Evolutionary conservation across 192 early-diverging fungal species (phyloP), one percentile per base, ranked within the genome.

Genomic region (Umbelopsis sp.): DNA sequence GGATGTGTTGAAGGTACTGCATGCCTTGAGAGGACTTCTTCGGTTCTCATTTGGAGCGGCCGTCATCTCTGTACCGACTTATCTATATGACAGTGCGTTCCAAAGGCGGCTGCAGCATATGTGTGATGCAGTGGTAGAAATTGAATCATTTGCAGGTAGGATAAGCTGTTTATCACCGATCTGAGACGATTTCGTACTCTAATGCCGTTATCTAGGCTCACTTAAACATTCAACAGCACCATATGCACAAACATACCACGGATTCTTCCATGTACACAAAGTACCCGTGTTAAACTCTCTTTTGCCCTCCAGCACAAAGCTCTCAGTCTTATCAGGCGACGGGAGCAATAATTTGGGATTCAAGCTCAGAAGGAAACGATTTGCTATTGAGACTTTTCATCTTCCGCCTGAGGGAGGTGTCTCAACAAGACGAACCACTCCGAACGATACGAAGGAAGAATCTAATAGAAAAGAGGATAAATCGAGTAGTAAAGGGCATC

Each of bases 331-430:
- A 14, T 84, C 84, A 14, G 88, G 83, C 3, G 83, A 82, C 5
- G 82, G 85, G 3, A 78, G 80, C 49, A 92, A 92, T 59, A 89
- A 92, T 71, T 74, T 98, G 36, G 96, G 90, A 25, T 99, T 99
- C 83, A 93, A 92, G 66, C 86, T 93, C 26, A 74, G 95, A 38
- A 80, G 97, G 67, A 98, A 97, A 77, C 84, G 93, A 71, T 99
- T 99, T 82, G 83, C 87, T 9, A 92, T 99, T 29, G 96, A 97
- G 71, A 91, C 94, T 0, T 96, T 97, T 74, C 90, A 93, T 74
- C 81, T 99, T 56, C 97, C 97, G n/a, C 95, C 96, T 8, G 97
- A 99, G 72, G 91, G 90, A 45, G 95, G 94, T 36, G 92, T 93
- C 0, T 84, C 82, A 20, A 87, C 92, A 56, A 77, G 91, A 47